Evolutionary conservation across 352 stramenopile species (phyloP).

Genomic region (Pythium pyrilobum): DNA sequence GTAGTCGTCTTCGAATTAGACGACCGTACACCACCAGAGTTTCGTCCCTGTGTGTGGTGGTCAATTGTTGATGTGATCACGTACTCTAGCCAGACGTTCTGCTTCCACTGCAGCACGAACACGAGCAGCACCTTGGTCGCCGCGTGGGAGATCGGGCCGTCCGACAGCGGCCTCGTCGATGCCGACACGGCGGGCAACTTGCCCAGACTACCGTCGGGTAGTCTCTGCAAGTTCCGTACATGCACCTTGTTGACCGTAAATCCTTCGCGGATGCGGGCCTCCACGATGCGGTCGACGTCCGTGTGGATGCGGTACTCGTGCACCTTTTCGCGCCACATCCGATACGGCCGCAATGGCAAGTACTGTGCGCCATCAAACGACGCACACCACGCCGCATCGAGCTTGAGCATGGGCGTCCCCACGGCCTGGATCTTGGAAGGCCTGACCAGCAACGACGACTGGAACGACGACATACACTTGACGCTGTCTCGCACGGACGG

Average conservation of each 20-base stretch:
- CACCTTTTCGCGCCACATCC: constrained; percentile 85
- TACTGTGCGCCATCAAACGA: constrained; percentile 63
- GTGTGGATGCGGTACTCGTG: constrained; percentile 85
- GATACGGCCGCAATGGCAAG: constrained; percentile 67
- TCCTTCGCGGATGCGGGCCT: constrained; percentile 74
- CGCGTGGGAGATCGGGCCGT: not conserved
- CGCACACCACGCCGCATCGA: constrained; percentile 63
- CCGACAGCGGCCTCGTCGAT: not conserved
- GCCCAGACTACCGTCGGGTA: constrained; percentile 12
- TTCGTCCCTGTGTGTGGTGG: constrained; percentile 4
- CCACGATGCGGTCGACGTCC: constrained; percentile 74
- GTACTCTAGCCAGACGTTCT: constrained; percentile 88
- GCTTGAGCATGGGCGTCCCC: constrained; percentile 53
- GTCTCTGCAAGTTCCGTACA: constrained; percentile 26
- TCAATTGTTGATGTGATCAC: constrained; percentile 71
- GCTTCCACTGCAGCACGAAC: constrained; percentile 85
- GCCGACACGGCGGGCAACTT: constrained; percentile 3
- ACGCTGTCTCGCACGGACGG: constrained; percentile 1
- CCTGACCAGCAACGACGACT: constrained; percentile 56
- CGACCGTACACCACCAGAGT: not conserved
- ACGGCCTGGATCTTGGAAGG: constrained; percentile 67
- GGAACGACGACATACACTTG: constrained; percentile 50
- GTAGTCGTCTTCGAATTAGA: not conserved
- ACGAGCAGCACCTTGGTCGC: constrained; percentile 73
- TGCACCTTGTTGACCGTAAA: constrained; percentile 82